Conservation (phyloP, 306 rosid genomes). For the Dalbergia oliveri region DNA sequence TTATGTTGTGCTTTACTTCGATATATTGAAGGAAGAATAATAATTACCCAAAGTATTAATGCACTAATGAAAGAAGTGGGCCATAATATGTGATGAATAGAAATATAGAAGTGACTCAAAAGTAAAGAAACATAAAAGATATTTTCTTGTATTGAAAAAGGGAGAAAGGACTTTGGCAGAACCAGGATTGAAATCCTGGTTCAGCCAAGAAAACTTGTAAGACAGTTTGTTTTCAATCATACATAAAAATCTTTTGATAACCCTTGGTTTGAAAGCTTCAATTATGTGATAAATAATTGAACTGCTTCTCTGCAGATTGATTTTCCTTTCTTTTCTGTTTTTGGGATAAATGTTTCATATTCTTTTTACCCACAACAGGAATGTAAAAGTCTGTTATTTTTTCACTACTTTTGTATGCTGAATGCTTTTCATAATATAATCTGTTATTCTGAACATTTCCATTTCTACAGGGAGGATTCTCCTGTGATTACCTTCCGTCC, state of each 20-base stretch:
- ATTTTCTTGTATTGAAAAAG: background rate
- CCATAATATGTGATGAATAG: constrained; percentile 8
- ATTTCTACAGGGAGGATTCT: constrained; percentile 86
- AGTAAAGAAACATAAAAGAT: too few relatives aligned
- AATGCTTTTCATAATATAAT: constrained; percentile 36
- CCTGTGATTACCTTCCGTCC: constrained; percentile 85
- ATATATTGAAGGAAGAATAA: background rate
- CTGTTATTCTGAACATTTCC: constrained; percentile 36
- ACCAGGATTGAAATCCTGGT: background rate
- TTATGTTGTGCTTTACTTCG: background rate
- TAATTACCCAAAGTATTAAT: background rate
- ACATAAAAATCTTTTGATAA: background rate
- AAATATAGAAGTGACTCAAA: background rate
- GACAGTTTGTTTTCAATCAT: background rate
- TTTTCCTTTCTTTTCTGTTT: background rate
- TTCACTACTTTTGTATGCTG: constrained; percentile 8
- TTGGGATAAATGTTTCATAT: too few relatives aligned
- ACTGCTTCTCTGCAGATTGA: constrained; percentile 27
- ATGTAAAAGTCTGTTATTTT: background rate
- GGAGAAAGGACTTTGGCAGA: background rate
- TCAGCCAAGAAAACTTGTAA: background rate
- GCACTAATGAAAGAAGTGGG: background rate
- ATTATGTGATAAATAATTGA: constrained; percentile 35
- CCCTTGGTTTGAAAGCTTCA: background rate
- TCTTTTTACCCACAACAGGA: background rate